Evolutionary conservation across 78 protist genomes (phyloP), one percentile per base, ranked within the genome.

Genomic region (Dictyostelium brefeldianum): DNA sequence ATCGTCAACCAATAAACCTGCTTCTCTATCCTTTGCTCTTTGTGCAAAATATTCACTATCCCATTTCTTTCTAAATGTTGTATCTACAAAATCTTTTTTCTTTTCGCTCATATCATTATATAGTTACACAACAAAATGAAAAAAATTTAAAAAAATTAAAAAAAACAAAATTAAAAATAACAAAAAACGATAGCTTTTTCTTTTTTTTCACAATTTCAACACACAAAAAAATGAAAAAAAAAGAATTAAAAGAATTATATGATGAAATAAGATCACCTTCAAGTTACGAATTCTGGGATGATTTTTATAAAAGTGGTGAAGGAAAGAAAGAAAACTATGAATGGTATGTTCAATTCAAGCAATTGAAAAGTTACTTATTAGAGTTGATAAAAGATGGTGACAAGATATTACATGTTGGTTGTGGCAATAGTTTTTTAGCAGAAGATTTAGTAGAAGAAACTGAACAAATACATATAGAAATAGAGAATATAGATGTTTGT

Each of bases 41-140:
- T 87, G 82, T 77, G 78, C 83, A 77, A 57, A 87, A 36, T 77
- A 46, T 47, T 87, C 92, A 12, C 14, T 50, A 64, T 74, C 92
- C 92, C 92, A 87, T 77, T 87, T 87, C 83, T 77, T 87, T 87
- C 92, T 87, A 41, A 87, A 87, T 57, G 92, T 74, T 53, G 70
- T 71, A 73, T 83, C 90, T 70, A 82, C 80, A 70, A 82, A 82
- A 5, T 67, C 65, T 67, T 81, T 81, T 65, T 65, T 57, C 43
- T 36, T 27, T 64, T 27, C 69, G 25, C 69, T 59, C 69, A 59
- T 59, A 59, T 47, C 20, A 22, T n/a, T 47, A n/a, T 59, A 8
- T 62, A 18, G 8, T 1, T 62, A 5, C 3, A 62, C 4, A 14
- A 6, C 0, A 62, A 62, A 62, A 57, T n/a, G n/a, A 22, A 62